Evolutionary conservation across 2,329 filamentous ascomycete species (phyloP).

Genomic region (Pseudogymnoascus sp.): DNA sequence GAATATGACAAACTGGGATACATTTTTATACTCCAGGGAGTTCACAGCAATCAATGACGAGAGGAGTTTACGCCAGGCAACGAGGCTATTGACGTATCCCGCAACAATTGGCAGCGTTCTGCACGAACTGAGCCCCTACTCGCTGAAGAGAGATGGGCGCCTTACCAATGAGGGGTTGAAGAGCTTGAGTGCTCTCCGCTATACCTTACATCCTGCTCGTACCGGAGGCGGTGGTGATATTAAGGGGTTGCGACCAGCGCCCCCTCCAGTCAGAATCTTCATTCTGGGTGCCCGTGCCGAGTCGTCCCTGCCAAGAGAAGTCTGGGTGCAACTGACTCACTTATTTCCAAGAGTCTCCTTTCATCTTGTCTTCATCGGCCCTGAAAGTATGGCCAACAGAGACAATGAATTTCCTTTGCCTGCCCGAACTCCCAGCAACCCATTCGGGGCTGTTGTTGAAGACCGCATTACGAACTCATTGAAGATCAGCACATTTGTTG

Average conservation of each 20-base stretch:
- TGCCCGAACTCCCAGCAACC: conserved; percentile 74
- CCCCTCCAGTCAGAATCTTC: conserved; percentile 86
- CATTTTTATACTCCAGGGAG: conserved; percentile 85
- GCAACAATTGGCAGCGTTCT: conserved; percentile 84
- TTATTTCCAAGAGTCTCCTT: conserved; percentile 89
- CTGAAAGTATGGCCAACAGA: conserved; percentile 91
- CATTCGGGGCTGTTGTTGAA: conserved; percentile 90
- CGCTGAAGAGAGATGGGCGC: conserved; percentile 64
- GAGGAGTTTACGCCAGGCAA: conserved; percentile 85
- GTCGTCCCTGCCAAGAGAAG: conserved; percentile 86
- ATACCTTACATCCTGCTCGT: conserved; percentile 83
- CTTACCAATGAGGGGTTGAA: conserved; percentile 85
- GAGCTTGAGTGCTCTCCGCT: conserved; percentile 86
- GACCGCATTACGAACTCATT: conserved; percentile 80
- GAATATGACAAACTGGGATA: conserved; percentile 99
- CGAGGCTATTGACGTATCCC: conserved; percentile 87
- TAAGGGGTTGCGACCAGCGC: conserved; percentile 72
- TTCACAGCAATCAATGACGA: conserved; percentile 89
- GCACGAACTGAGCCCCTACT: conserved; percentile 92
- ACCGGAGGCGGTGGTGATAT: conserved; percentile 67
- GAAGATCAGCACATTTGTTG: conserved; percentile 96
- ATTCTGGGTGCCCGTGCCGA: conserved; percentile 94
- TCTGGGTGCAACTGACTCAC: conserved; percentile 90
- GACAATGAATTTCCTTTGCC: conserved; percentile 90
- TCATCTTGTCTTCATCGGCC: conserved; percentile 89